Conservation (phyloP, 257 asterid species). For the Datura wrightii region DNA sequence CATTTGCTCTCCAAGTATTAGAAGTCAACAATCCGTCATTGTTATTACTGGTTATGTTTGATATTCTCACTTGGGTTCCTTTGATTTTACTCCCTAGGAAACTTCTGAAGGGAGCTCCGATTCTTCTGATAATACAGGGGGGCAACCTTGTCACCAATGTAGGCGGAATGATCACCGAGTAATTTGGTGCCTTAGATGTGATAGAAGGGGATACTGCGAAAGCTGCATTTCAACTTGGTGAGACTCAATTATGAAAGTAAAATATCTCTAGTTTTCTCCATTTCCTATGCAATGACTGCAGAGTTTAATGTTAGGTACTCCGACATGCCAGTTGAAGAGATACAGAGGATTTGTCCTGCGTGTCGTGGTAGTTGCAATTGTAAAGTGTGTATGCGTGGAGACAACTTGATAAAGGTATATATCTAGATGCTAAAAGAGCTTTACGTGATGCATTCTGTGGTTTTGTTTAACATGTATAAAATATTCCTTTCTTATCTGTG, state of each 20-base stretch:
- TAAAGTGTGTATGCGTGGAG: constrained; percentile 90
- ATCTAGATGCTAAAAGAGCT: constrained; percentile 42
- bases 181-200: constrained; percentile 90
- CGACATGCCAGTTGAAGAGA: constrained; percentile 70
- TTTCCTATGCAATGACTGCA: constrained; percentile 38
- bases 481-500: constrained; percentile 22
- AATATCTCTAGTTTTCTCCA: constrained; percentile 25
- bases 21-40: background rate
- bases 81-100: constrained; percentile 53
- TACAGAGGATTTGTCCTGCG: constrained; percentile 88
- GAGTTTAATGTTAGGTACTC: constrained; percentile 69
- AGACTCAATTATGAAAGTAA: constrained; percentile 33
- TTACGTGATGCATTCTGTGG: constrained; percentile 13
- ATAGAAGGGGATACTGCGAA: constrained; percentile 90
- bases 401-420: constrained; percentile 82
- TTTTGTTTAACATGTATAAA: constrained; percentile 23
- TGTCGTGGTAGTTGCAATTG: constrained; percentile 97
- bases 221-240: constrained; percentile 92
- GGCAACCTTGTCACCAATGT: constrained; percentile 96
- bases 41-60: constrained; percentile 6
- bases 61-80: constrained; percentile 28
- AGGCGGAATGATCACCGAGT: constrained; percentile 64
- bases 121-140: constrained; percentile 83
- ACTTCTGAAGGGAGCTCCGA: constrained; percentile 75
- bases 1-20: constrained; percentile 17